Evolutionary conservation across 2,329 filamentous ascomycete genomes (phyloP), one percentile per base, ranked within the genome.

Genomic region (Botryotinia convoluta): DNA sequence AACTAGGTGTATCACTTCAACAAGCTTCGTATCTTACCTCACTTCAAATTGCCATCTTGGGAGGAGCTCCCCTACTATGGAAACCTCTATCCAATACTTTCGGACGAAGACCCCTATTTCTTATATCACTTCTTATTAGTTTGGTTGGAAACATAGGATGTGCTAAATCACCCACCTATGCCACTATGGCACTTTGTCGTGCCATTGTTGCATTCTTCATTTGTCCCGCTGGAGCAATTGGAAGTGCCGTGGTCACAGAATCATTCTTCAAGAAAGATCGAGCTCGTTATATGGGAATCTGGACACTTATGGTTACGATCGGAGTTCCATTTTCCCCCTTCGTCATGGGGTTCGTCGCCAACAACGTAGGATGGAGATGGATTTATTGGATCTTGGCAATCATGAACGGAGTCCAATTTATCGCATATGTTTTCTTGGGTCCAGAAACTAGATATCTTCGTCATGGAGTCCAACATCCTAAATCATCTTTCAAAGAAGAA

Each of bases 211-310:
- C 86, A 0, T 87, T 88, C 76, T 88, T 88, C 78, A 87, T 88
- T 72, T 84, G 82, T 35, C 87, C 87, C 26, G 84, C 86, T 1
- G 82, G 81, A 35, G 86, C 85, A 0, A 86, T 74, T 29, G 86
- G 87, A n/a, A 87, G 85, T 78, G 86, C 83, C 0, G 85, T 88
- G 5, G 87, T 88, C 8, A 85, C 85, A n/a, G 86, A 88, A 76
- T 87, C 85, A 0, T 87, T 86, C 68, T 88, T 88, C 79, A 86
- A 85, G 78, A 84, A 84, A 64, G 85, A 88, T 44, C 80, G 86
- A 48, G 86, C 83, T 14, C 82, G 82, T 73, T 86, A 85, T 65
- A 87, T 88, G 84, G 87, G 87, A 57, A 81, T 87, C 22, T 87
- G 86, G 87, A 88, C 86, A 5, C 68, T 77, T 5, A 16, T 76